phyloP scores from a whole-genome alignment of 768 basidiomycete species.

The Melanogaster broomeanus region DNA sequence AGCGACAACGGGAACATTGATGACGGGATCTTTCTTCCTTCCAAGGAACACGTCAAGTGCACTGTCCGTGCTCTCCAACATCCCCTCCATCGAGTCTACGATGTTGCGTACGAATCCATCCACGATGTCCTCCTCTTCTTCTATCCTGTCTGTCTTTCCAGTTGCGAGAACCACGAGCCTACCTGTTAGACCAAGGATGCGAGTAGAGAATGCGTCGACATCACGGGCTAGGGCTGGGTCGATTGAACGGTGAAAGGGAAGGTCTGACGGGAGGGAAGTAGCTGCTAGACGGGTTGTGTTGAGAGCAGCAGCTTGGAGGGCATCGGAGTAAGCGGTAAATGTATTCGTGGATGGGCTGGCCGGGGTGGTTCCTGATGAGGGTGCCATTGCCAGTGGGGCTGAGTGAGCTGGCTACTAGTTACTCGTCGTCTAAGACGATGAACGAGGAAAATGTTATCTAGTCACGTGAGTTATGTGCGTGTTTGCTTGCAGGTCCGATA shows the following conservation, averaged over 20 bases:
- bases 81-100: constrained; percentile 81
- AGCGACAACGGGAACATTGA: constrained; percentile 51
- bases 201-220: constrained; percentile 67
- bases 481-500: no score
- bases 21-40: constrained; percentile 63
- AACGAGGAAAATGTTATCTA: background rate
- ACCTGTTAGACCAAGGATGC: constrained; percentile 68
- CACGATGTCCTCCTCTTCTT: constrained; percentile 76
- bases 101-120: constrained; percentile 79
- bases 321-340: constrained; percentile 57
- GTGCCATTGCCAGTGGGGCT: constrained; percentile 16
- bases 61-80: constrained; percentile 86
- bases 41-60: constrained; percentile 80
- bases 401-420: background rate
- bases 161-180: constrained; percentile 56
- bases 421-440: background rate
- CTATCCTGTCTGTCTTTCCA: constrained; percentile 41
- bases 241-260: constrained; percentile 89
- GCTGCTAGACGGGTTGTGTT: constrained; percentile 64
- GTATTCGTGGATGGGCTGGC: constrained; percentile 9
- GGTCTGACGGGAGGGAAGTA: constrained; percentile 64
- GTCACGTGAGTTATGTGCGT: constrained; percentile 19
- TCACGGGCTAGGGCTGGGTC: constrained; percentile 67
- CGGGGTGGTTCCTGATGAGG: background rate
- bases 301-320: constrained; percentile 62